Evolutionary conservation across 139 green algal genomes (phyloP).

Genomic region (Pleodorina starrii): DNA sequence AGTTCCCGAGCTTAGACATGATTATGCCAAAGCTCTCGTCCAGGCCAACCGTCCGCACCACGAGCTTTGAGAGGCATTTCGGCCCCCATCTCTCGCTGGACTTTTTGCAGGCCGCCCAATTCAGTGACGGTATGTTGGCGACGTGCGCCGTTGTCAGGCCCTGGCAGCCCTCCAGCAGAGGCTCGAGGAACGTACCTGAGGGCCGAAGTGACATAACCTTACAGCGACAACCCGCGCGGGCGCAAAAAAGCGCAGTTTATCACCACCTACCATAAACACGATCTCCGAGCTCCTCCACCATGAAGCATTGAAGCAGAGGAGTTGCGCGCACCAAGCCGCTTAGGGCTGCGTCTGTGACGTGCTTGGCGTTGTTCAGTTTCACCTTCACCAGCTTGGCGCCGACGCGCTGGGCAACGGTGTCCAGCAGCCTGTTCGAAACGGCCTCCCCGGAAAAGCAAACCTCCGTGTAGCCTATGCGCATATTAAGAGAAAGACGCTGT

Average conservation of each 20-base stretch:
- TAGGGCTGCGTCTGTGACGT: slow-evolving; percentile 64
- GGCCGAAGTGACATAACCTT: too few relatives aligned
- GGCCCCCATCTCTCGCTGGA: slow-evolving; percentile 23
- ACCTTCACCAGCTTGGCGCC: slow-evolving; percentile 50
- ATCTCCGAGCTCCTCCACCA: slow-evolving; percentile 17
- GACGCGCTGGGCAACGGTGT: slow-evolving; percentile 32
- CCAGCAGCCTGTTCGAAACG: slow-evolving; percentile 63
- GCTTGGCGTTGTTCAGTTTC: slow-evolving; percentile 45
- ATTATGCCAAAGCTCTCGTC: slow-evolving; percentile 62
- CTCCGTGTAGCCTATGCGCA: slow-evolving; percentile 71
- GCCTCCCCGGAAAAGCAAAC: slow-evolving; percentile 64
- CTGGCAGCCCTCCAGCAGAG: slow-evolving; percentile 59
- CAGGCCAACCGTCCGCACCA: slow-evolving; percentile 53
- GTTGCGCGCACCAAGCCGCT: slow-evolving; percentile 38
- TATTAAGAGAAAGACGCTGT: neutral
- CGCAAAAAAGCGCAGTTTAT: too few relatives aligned
- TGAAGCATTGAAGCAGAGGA: slow-evolving; percentile 53
- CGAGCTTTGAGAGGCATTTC: slow-evolving; percentile 52
- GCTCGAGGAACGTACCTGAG: slow-evolving; percentile 62
- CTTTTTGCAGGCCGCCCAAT: slow-evolving; percentile 56
- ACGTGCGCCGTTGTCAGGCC: slow-evolving; percentile 62
- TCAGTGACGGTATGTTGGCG: slow-evolving; percentile 56
- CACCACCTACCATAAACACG: neutral
- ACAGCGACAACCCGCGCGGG: too few relatives aligned
- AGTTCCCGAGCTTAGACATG: slow-evolving; percentile 44